Base-by-base conservation (phyloP, 2,329 filamentous ascomycete species). In the Penicillium palitans region DNA sequence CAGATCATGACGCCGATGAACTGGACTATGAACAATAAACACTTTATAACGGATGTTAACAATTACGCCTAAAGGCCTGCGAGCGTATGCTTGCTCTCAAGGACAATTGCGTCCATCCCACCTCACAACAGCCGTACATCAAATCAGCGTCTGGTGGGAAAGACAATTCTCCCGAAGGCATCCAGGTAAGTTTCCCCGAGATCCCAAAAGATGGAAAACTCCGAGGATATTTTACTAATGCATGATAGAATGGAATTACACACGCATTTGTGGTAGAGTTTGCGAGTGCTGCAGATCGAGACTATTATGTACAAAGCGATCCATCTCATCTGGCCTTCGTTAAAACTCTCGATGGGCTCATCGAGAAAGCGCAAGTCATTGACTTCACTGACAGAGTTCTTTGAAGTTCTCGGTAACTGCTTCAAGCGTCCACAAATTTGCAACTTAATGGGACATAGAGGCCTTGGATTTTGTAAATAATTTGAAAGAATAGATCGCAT, bases 251-350 rank as follows among this genome's bases (percentile, higher is more conserved):
- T 49, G 87, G 83, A 0, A 83, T 88, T 51, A 87, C 87, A 0
- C 89, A 92, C 69, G 86, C 80, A 0, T 91, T 91, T 61, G 81
- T 92, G 2, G 80, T 83, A 24, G 84, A 90, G 65, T 91, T 92
- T 58, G 80, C 82, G 10, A 87, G 72, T 24, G 77, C 78, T 19
- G 81, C 84, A 61, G 88, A 92, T 68, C 78, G 88, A 47, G 81
- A 86, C 60, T 91, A 90, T 66, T 92, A 91, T 69, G 73, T 89
- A 7, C 73, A 83, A 52, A 75, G 84, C 31, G 89, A 92, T 65
- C 86, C 87, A 1, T 82, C 75, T 9, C 89, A 91, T 69, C 74
- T 79, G 37, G 82, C 72, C 0, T 90, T 90, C 63, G 76, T 84
- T n/a, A 75, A 81, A 56, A 80, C 63, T 27, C 41, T 75, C 4